A percentile compares a stretch with the other conserved stretches of the same genome.
Conservation (phyloP, 2,329 filamentous ascomycete genomes). For the Penicillium brevicompactum region DNA sequence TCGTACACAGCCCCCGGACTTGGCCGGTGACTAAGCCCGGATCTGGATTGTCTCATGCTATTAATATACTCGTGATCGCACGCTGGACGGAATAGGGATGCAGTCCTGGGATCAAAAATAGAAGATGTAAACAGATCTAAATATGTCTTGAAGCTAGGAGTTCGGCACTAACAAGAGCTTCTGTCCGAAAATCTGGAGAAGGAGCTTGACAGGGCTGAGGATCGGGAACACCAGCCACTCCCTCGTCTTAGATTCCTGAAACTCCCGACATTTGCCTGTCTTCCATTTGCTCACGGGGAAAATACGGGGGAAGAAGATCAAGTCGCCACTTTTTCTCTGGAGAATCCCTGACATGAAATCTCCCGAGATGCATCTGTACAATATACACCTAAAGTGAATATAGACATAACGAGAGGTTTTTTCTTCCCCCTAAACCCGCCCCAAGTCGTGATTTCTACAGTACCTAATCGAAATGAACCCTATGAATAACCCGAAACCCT, state of each 20-base stretch:
- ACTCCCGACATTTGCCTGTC: constrained; percentile 29
- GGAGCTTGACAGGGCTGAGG: constrained; percentile 24
- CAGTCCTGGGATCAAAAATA: no score
- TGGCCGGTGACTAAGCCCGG: constrained; percentile 10
- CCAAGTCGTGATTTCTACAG: constrained; percentile 2
- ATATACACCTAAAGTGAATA: not conserved
- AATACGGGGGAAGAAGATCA: constrained; percentile 25
- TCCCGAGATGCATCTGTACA: constrained; percentile 1
- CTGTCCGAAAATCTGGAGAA: constrained; percentile 13
- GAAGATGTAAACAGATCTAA: not conserved
- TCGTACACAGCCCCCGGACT: constrained; percentile 5
- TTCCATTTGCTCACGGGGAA: constrained; percentile 27
- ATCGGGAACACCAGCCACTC: constrained; percentile 23
- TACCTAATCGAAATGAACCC: constrained; percentile 9
- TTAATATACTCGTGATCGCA: constrained; percentile 10
- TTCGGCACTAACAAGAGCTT: not conserved
- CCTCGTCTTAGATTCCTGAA: constrained; percentile 32
- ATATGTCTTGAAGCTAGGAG: not conserved
- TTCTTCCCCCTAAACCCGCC: not conserved
- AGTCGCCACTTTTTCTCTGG: constrained; percentile 23
- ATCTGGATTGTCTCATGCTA: constrained; percentile 15
- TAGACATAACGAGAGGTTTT: not conserved
- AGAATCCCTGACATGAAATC: constrained; percentile 19
- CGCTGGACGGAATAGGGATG: no score
- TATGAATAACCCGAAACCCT: constrained; percentile 11